These are phyloP conservation scores for Suhomyces atakaporum DNA, from an alignment of 1,139 yeast genomes.

Conservation along the genomic window DNA sequence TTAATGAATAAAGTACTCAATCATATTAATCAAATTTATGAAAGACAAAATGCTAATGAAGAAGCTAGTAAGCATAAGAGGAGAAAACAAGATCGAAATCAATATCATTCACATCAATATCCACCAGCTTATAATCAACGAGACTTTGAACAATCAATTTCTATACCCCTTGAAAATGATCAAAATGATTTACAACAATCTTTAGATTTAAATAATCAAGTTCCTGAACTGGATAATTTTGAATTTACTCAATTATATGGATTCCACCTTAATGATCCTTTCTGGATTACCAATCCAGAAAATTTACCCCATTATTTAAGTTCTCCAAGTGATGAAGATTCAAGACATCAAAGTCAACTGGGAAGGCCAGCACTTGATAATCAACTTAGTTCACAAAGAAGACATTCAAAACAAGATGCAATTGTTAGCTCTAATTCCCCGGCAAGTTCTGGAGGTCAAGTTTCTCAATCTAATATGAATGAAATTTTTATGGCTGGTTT, in stretches of 20 bases:
- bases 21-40: constrained; percentile 31
- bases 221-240: constrained; percentile 6
- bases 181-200: constrained; percentile 2
- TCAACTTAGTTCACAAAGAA: not conserved
- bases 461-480: constrained; percentile 3
- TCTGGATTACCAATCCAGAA: constrained; percentile 47
- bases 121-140: not conserved
- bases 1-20: constrained; percentile 36
- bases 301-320: constrained; percentile 41
- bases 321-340: constrained; percentile 35
- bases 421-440: too few relatives aligned
- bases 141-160: constrained; percentile 4
- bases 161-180: not conserved
- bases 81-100: constrained; percentile 5
- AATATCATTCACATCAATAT: constrained; percentile 3
- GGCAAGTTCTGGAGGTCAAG: too few relatives aligned
- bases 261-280: constrained; percentile 43
- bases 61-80: constrained; percentile 4
- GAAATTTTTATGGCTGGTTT: constrained; percentile 9
- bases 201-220: constrained; percentile 3
- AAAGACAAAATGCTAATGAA: constrained; percentile 20
- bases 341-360: constrained; percentile 1
- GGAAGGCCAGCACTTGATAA: not conserved
- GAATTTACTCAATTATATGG: constrained; percentile 21
- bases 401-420: not conserved